Percentiles rank a stretch among this genome's conserved stretches.
These are phyloP conservation scores for Cercospora citrullina DNA, from an alignment of 2,329 filamentous ascomycete species.

Conservation along the genomic window DNA sequence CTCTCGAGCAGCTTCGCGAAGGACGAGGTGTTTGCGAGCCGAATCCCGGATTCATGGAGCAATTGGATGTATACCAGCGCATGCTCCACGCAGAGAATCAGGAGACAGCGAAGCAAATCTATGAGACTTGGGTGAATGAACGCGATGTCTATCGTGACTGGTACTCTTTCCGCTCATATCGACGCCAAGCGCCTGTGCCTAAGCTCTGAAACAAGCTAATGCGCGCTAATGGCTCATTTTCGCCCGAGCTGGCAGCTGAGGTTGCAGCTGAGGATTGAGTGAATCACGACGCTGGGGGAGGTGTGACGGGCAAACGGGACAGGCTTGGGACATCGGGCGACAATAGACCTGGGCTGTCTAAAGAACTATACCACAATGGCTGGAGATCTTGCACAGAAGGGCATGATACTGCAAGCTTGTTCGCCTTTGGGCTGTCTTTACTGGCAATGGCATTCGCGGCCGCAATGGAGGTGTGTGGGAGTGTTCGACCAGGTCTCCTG, in stretches of 20 bases:
- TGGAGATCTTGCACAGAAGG: not conserved
- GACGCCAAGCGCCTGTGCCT: constrained; percentile 18
- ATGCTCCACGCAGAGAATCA: constrained; percentile 56
- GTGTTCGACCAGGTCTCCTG: not conserved
- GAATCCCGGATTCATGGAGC: constrained; percentile 85
- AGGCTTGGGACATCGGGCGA: not conserved
- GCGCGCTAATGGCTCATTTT: constrained; percentile 11
- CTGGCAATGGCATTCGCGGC: not conserved
- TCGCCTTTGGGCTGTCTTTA: not conserved
- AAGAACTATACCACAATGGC: not conserved
- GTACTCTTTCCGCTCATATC: constrained; percentile 32
- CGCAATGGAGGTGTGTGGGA: not conserved
- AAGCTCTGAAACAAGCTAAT: constrained; percentile 28
- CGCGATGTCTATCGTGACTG: constrained; percentile 42
- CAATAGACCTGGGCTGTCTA: not conserved
- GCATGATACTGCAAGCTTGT: not conserved
- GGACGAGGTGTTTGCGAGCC: constrained; percentile 79
- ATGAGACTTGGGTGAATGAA: constrained; percentile 39
- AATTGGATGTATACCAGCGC: constrained; percentile 79
- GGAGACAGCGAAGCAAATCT: constrained; percentile 33
- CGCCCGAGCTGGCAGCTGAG: not conserved
- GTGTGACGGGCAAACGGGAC: not conserved
- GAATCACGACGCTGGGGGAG: constrained; percentile 3
- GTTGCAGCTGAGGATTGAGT: not conserved
- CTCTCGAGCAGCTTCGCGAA: constrained; percentile 67